Percentiles rank a stretch among this genome's conserved stretches.
Evolutionary conservation across 805 yeast species (phyloP).

Genomic region (Ogataea nonfermentans): DNA sequence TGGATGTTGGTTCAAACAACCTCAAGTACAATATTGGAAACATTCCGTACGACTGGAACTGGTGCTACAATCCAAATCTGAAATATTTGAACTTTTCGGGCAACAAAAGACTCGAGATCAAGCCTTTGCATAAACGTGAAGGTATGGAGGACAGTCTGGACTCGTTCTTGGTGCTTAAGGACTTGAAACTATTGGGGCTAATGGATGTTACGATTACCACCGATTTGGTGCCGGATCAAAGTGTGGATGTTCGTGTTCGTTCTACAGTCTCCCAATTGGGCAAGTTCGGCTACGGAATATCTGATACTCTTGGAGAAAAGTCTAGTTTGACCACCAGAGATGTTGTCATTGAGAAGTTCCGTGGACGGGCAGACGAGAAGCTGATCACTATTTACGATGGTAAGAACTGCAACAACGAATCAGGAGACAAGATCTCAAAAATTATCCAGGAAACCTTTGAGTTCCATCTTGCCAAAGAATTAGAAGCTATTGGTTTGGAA

Average conservation of each 20-base stretch:
- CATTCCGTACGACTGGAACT: conserved; percentile 97
- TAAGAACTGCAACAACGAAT: conserved; percentile 50
- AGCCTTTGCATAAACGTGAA: conserved; percentile 57
- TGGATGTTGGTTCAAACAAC: conserved; percentile 90
- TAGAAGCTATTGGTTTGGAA: conserved; percentile 40
- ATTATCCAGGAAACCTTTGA: conserved; percentile 72
- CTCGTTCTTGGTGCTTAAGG: conserved; percentile 57
- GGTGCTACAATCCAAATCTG: conserved; percentile 80
- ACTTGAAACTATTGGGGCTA: conserved; percentile 73
- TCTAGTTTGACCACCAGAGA: conserved; percentile 73
- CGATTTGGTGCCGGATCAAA: conserved; percentile 85
- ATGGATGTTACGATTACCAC: conserved; percentile 95
- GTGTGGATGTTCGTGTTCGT: conserved; percentile 77
- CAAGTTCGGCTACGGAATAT: conserved; percentile 82
- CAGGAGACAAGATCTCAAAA: conserved; percentile 67
- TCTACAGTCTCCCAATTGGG: conserved; percentile 82
- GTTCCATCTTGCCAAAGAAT: conserved; percentile 63
- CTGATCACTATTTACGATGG: conserved; percentile 87
- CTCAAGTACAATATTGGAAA: conserved; percentile 90
- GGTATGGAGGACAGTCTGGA: conserved; percentile 66
- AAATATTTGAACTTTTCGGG: conserved; percentile 88
- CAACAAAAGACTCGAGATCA: conserved; percentile 86
- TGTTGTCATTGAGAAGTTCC: conserved; percentile 79
- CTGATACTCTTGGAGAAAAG: conserved; percentile 76
- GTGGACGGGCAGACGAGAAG: conserved; percentile 81